These are phyloP conservation scores for Coniosporium apollinis DNA, from an alignment of 495 filamentous ascomycete genomes.

Conservation along the genomic window DNA sequence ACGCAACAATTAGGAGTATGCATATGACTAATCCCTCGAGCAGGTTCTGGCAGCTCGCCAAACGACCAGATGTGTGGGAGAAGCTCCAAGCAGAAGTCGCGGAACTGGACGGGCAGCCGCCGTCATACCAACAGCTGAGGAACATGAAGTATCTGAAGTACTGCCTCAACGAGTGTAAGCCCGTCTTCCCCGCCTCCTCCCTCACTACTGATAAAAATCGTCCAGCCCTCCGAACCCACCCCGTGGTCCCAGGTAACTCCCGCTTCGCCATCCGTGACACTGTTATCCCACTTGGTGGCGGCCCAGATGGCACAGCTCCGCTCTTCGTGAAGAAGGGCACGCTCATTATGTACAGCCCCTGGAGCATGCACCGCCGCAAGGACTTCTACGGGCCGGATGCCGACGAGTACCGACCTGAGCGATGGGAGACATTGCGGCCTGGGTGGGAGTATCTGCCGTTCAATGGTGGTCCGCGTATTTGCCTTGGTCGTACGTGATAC, in stretches of 20 bases:
- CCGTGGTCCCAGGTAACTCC: conserved; percentile 20
- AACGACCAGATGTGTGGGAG: conserved; percentile 27
- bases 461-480: conserved; percentile 25
- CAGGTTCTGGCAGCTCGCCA: too few relatives aligned
- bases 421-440: conserved; percentile 22
- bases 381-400: conserved; percentile 22
- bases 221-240: conserved; percentile 17
- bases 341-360: conserved; percentile 14
- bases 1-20: too few relatives aligned
- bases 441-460: conserved; percentile 26
- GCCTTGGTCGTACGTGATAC: conserved; percentile 13
- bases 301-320: conserved; percentile 16
- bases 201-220: too few relatives aligned
- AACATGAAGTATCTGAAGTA: conserved; percentile 29
- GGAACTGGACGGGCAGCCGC: conserved; percentile 15
- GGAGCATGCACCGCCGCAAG: conserved; percentile 19
- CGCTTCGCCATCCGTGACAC: conserved; percentile 18
- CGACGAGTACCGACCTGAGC: conserved; percentile 20
- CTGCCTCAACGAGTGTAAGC: conserved; percentile 29
- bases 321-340: conserved; percentile 18
- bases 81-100: conserved; percentile 36
- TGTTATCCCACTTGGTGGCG: conserved; percentile 20
- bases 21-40: too few relatives aligned
- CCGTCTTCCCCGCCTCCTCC: too few relatives aligned
- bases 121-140: conserved; percentile 23